Base-by-base conservation (phyloP, 2,329 filamentous ascomycete species). In the Aspergillus candidus region DNA sequence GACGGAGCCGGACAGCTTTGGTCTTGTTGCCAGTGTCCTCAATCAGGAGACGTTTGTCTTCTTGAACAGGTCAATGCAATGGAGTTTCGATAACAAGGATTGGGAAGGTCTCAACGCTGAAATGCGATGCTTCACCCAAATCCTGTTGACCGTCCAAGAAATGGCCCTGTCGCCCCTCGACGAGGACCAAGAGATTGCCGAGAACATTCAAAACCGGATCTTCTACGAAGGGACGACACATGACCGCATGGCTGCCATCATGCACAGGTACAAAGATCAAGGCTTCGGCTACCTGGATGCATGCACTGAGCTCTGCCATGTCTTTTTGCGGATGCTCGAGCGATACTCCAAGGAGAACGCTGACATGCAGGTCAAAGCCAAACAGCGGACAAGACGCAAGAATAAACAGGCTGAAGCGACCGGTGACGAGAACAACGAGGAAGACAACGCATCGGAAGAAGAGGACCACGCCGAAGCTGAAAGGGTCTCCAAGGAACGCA, bases 181-280 rank as follows among this genome's bases (percentile, higher is more conserved):
- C 50, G 90, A 96, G n/a, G 88, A 98, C 54, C 86, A 94, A 60
- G 93, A 97, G 56, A 97, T 98, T 62, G 91, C 93, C 0, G 91
- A 98, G 62, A 98, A 98, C 56, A 96, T 94, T 11, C 80, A 95
- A 41, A 94, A 86, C 57, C 87, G 91, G 49, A 88, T 98, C n/a
- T 98, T 98, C 65, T 98, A 98, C 68, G 93, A 98, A 66, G 89
- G 97, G 60, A 80, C 87, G 0, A 96, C 90, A 0, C 90, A 98
- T 59, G 91, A 98, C 49, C 78, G 86, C 17, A 79, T 98, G 40
- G 78, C 91, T 27, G 79, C 82, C 47, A 86, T 96, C 41, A 75
- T 91, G 1, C 78, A 84, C 50, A 83, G 78, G n/a, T 97, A 94
- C 71, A 94, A 94, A 54, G 88, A 91, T 48, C 93, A 97, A 68